A percentile compares a stretch with the other conserved stretches of the same genome.
Conservation (phyloP, 2,329 filamentous ascomycete genomes). For the Domatiomyces globalis region DNA sequence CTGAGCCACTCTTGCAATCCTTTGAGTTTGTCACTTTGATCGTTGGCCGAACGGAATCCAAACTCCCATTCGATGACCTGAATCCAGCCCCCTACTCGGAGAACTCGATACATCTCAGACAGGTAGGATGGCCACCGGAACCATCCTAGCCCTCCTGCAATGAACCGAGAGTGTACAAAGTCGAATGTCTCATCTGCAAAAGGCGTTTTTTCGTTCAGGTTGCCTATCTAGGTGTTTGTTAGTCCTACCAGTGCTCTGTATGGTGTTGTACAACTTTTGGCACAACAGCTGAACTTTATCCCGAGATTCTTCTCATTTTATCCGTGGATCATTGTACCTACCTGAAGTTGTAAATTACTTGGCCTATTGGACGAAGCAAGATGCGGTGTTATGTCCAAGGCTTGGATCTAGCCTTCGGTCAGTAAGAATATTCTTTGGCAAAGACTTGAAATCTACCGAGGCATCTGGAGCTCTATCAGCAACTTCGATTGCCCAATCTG, state of each 20-base stretch:
- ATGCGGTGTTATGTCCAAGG: constrained; percentile 7
- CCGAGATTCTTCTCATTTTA: not conserved
- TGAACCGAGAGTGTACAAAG: constrained; percentile 46
- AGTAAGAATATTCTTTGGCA: not conserved
- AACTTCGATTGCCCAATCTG: constrained; percentile 7
- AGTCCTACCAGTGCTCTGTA: not conserved
- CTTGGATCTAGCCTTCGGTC: constrained; percentile 4
- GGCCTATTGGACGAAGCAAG: constrained; percentile 6
- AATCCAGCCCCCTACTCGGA: constrained; percentile 6
- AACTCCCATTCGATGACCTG: constrained; percentile 11
- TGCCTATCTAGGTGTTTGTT: not conserved
- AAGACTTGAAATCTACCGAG: constrained; percentile 1
- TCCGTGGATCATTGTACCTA: not conserved
- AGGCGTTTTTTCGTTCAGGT: not conserved
- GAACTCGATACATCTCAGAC: not conserved
- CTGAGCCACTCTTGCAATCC: constrained; percentile 8
- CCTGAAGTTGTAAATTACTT: constrained; percentile 9
- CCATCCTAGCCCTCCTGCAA: constrained; percentile 32
- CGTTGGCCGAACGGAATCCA: constrained; percentile 6
- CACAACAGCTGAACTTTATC: not conserved
- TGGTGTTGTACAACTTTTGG: too few relatives aligned
- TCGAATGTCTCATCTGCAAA: constrained; percentile 33
- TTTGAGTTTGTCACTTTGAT: constrained; percentile 4
- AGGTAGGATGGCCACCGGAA: not conserved
- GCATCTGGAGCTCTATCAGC: constrained; percentile 8